Percentiles rank a stretch among this genome's conserved stretches.
Conservation (phyloP, 495 filamentous ascomycete species). For the Physcia stellaris region DNA sequence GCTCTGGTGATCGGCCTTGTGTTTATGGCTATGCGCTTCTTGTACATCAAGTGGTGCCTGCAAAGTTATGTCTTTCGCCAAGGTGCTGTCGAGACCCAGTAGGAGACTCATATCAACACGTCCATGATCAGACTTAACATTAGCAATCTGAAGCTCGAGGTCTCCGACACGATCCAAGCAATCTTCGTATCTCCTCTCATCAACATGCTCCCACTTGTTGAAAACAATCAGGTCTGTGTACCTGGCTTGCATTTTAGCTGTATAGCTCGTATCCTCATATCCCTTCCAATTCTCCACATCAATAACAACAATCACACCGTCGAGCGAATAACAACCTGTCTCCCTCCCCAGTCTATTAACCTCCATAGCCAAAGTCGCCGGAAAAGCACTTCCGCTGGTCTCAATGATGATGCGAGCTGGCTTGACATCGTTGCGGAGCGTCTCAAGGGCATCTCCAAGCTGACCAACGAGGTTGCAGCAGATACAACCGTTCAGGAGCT, state of each 20-base stretch:
- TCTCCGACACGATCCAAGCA: slow-evolving; percentile 75
- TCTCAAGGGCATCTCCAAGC: slow-evolving; percentile 61
- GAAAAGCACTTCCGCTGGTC: slow-evolving; percentile 78
- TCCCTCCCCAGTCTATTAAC: slow-evolving; percentile 66
- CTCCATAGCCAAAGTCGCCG: slow-evolving; percentile 82
- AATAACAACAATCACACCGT: slow-evolving; percentile 84
- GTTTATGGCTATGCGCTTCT: slow-evolving; percentile 26
- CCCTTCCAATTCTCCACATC: slow-evolving; percentile 97
- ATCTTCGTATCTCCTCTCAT: slow-evolving; percentile 63
- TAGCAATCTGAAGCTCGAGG: slow-evolving; percentile 58
- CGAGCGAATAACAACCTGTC: slow-evolving; percentile 56
- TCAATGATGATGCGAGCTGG: slow-evolving; percentile 90
- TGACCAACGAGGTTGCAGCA: slow-evolving; percentile 97
- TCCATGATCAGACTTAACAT: slow-evolving; percentile 66
- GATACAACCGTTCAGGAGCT: slow-evolving; percentile 91
- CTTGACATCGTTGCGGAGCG: slow-evolving; percentile 42
- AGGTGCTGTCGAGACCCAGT: slow-evolving; percentile 73
- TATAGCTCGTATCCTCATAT: slow-evolving; percentile 83
- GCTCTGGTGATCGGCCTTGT: slow-evolving; percentile 48
- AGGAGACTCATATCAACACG: slow-evolving; percentile 61
- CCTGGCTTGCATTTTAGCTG: slow-evolving; percentile 68
- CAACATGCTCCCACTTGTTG: slow-evolving; percentile 83
- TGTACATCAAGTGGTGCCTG: slow-evolving; percentile 9
- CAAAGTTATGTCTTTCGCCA: slow-evolving; percentile 45
- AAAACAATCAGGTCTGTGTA: slow-evolving; percentile 91